Conservation (phyloP, 192 early-diverging fungal genomes). For the Backusella macrospora region DNA sequence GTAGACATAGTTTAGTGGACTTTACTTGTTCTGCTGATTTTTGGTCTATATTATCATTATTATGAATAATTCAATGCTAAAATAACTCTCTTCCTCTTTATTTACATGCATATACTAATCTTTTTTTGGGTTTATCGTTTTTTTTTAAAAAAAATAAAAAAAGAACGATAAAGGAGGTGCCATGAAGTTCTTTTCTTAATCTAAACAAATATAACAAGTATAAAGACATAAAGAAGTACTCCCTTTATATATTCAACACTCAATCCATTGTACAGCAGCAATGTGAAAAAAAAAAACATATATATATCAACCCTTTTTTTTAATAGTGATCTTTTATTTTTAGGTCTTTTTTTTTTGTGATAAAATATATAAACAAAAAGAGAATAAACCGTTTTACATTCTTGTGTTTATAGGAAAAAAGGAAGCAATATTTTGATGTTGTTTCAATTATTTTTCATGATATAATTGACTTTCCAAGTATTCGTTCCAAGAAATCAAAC, state of each 20-base stretch:
- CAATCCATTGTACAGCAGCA: too few relatives aligned
- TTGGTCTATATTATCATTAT: too few relatives aligned
- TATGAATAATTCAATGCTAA: too few relatives aligned
- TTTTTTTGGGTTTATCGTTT: slow-evolving; percentile 9
- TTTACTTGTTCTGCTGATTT: too few relatives aligned
- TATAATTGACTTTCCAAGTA: slow-evolving; percentile 55
- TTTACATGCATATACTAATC: not conserved
- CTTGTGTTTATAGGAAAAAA: not conserved
- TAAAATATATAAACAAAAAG: not conserved
- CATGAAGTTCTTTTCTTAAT: not conserved
- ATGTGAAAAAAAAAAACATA: too few relatives aligned
- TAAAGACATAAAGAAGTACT: not conserved
- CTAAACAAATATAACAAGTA: not conserved
- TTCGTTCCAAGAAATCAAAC: slow-evolving; percentile 59
- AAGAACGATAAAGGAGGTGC: not conserved
- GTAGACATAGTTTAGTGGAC: too few relatives aligned
- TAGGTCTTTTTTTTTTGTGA: too few relatives aligned
- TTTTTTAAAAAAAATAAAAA: not conserved
- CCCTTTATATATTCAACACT: too few relatives aligned
- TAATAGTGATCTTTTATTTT: too few relatives aligned
- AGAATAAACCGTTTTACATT: not conserved
- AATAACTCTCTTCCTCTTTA: too few relatives aligned
- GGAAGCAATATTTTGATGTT: not conserved
- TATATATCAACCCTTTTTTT: too few relatives aligned
- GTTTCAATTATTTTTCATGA: slow-evolving; percentile 29